Conservation (phyloP, 305 asterid genomes). For the Stenogyne calaminthoides region DNA sequence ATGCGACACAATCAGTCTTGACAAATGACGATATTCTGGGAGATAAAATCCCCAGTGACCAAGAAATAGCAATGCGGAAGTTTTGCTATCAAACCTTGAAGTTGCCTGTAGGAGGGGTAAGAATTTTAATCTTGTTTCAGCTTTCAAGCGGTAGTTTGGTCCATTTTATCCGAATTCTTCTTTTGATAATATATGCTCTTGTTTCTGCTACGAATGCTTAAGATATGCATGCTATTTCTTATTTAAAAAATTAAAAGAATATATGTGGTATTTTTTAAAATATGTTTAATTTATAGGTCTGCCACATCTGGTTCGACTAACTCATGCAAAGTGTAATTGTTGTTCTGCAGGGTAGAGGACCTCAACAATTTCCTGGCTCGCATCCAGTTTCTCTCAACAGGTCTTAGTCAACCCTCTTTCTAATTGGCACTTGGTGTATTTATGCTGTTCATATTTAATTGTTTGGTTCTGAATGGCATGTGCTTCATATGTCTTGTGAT, state of each 20-base stretch:
- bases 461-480: slow-evolving; percentile 15
- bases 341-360: slow-evolving; percentile 66
- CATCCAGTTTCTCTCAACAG: slow-evolving; percentile 99
- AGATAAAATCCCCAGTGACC: too few species aligned
- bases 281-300: neutral
- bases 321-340: too few species aligned
- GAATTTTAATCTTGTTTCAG: too few species aligned
- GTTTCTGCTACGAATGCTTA: slow-evolving; percentile 2
- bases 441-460: slow-evolving; percentile 6
- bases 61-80: too few species aligned
- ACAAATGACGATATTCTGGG: too few species aligned
- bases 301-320: slow-evolving; percentile 1
- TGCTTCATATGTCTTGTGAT: neutral
- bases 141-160: neutral
- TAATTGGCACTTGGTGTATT: slow-evolving; percentile 15
- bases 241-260: neutral
- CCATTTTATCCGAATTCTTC: neutral
- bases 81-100: too few species aligned
- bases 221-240: neutral
- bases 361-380: slow-evolving; percentile 86
- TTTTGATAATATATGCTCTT: neutral
- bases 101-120: too few species aligned
- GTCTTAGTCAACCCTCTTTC: slow-evolving; percentile 41
- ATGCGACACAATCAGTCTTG: too few species aligned
- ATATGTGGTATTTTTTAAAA: neutral